These are phyloP conservation scores for Uronychia binucleata DNA, from an alignment of 73 alveolate species.

Conservation along the genomic window DNA sequence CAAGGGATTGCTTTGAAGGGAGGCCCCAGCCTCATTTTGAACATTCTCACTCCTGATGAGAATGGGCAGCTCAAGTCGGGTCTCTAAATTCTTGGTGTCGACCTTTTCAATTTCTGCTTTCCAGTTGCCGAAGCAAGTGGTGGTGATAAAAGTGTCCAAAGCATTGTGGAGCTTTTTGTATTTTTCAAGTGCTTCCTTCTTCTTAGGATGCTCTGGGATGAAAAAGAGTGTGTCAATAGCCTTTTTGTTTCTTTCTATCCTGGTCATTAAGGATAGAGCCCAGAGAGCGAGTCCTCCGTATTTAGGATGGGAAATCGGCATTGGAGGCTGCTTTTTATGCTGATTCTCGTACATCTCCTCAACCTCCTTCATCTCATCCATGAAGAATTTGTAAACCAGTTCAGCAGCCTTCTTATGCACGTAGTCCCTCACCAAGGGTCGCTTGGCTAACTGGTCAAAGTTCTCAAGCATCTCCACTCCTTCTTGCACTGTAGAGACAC, in stretches of 20 bases:
- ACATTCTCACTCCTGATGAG: constrained; percentile 52
- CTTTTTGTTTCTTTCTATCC: constrained; percentile 60
- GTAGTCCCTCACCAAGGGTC: constrained; percentile 94
- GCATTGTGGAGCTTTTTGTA: constrained; percentile 66
- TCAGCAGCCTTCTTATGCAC: constrained; percentile 95
- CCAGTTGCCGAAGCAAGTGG: constrained; percentile 77
- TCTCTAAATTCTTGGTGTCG: constrained; percentile 57
- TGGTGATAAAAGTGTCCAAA: constrained; percentile 76
- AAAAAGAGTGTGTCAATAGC: constrained; percentile 51
- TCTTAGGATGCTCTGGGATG: constrained; percentile 62
- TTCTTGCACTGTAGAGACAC: constrained; percentile 96
- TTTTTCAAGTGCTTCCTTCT: constrained; percentile 76
- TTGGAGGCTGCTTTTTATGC: constrained; percentile 62
- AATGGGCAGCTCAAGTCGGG: constrained; percentile 54
- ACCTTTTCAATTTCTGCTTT: constrained; percentile 71
- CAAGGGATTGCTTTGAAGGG: constrained; percentile 34
- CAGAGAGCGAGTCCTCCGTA: constrained; percentile 89
- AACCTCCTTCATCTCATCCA: constrained; percentile 85
- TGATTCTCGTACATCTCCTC: constrained; percentile 77
- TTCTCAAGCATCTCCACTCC: constrained; percentile 98
- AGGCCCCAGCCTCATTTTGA: constrained; percentile 25
- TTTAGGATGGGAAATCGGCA: constrained; percentile 83
- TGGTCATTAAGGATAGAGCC: constrained; percentile 71
- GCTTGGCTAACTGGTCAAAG: constrained; percentile 95
- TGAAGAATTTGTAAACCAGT: constrained; percentile 74